A percentile compares a stretch with the other conserved stretches of the same genome.
phyloP scores from a whole-genome alignment of 768 basidiomycete species.

The Lactifluus rugatus region DNA sequence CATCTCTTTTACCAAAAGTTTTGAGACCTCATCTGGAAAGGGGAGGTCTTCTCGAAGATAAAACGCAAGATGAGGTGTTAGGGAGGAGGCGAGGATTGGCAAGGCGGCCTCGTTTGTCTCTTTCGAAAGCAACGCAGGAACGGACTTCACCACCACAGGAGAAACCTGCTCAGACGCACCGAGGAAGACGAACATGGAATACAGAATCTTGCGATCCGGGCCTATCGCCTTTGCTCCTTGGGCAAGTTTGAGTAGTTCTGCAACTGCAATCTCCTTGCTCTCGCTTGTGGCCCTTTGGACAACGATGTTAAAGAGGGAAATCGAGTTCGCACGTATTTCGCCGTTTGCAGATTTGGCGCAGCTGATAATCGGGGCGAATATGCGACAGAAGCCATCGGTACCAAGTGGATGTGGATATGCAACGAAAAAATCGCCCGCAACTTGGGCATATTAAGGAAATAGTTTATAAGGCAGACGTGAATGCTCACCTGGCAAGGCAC shows the following conservation, averaged over 20 bases:
- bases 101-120: slow-evolving; percentile 69
- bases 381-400: slow-evolving; percentile 38
- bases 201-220: slow-evolving; percentile 78
- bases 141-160: slow-evolving; percentile 32
- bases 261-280: slow-evolving; percentile 38
- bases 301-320: slow-evolving; percentile 46
- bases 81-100: slow-evolving; percentile 40
- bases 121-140: slow-evolving; percentile 47
- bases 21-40: slow-evolving; percentile 35
- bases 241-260: slow-evolving; percentile 65
- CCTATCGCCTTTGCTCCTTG: slow-evolving; percentile 80
- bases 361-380: slow-evolving; percentile 51
- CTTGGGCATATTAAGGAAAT: slow-evolving; percentile 26
- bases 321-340: slow-evolving; percentile 45
- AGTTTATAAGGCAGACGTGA: neutral
- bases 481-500: slow-evolving; percentile 50
- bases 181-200: slow-evolving; percentile 60
- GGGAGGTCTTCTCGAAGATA: slow-evolving; percentile 36
- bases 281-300: slow-evolving; percentile 28
- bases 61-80: slow-evolving; percentile 51
- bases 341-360: slow-evolving; percentile 68
- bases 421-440: slow-evolving; percentile 48
- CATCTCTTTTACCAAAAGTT: slow-evolving; percentile 64
- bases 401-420: slow-evolving; percentile 44
- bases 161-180: slow-evolving; percentile 43